Conservation (phyloP, 441 rosid genomes). For the Flueggea neowawraea region DNA sequence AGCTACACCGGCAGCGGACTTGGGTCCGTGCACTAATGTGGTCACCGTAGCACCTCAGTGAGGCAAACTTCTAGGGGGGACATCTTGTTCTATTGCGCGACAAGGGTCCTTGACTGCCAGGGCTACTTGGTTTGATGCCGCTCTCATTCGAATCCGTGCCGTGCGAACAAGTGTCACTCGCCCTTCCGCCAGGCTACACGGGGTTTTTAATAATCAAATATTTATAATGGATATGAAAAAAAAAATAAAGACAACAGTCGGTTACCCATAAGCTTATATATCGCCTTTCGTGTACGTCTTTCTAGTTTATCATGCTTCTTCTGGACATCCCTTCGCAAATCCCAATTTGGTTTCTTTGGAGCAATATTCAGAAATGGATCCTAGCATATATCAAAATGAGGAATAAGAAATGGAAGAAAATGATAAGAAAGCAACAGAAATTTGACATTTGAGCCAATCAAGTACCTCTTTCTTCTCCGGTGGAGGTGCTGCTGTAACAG, state of each 20-base stretch:
- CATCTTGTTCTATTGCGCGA: no score
- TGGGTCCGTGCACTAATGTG: no score
- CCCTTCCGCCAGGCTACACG: no score
- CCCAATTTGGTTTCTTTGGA: conserved; percentile 99
- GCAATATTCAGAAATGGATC: conserved; percentile 96
- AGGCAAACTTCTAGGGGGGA: no score
- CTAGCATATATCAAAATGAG: conserved; percentile 21
- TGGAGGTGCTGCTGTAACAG: conserved; percentile 57
- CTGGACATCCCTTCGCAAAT: conserved; percentile 92
- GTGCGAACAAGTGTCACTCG: no score
- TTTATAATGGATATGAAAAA: not conserved
- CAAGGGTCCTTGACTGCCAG: no score
- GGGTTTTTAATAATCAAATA: not conserved
- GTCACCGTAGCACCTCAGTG: no score
- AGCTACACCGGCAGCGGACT: no score
- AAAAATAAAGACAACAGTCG: not conserved
- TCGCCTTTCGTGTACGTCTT: conserved; percentile 80
- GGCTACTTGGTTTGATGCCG: no score
- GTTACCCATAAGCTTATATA: conserved; percentile 81
- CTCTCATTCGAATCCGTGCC: no score
- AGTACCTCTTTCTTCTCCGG: conserved; percentile 71
- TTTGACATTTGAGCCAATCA: conserved; percentile 9
- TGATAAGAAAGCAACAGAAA: not conserved
- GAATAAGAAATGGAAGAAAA: not conserved
- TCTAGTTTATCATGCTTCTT: conserved; percentile 98